Evolutionary conservation across 1,139 yeast species (phyloP), one percentile per base, ranked within the genome.

Genomic region (Arxiozyma slooffiae): DNA sequence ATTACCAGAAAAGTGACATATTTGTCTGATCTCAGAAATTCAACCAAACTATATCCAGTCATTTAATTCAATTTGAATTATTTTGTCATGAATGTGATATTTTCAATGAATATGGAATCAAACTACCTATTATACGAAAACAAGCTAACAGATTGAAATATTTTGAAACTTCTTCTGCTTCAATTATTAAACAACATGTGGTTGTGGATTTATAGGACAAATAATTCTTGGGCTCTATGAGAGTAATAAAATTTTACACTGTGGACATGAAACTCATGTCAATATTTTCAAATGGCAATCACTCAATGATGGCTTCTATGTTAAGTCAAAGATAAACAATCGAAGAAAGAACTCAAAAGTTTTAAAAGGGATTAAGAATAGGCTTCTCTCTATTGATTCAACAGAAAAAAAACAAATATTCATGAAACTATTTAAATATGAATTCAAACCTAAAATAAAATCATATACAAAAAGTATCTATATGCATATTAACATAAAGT

Each of bases 1-100:
- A 8, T 23, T 9, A 7, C 47, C n/a, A n/a, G 34, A 11, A 48
- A 48, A 46, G 30, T 51, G 34, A 22, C 53, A n/a, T 53, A 54
- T 38, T 53, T 61, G 7, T 50, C 58, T 21, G 57, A 56, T 47
- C 50, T 62, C 24, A 50, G 53, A 17, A 55, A 57, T 8, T 36
- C 60, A 20, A 52, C 61, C 18, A 49, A 52, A 34, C 48, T 51
- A 9, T 43, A 51, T 8, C 51, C 54, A 30, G 49, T 53, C 1
- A 52, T 58, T 3, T 20, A 22, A 21, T 39, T 59, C n/a, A 3
- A 52, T 57, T 14, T 47, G 49, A 8, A 51, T 51, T n/a, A 44
- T 58, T 38, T 51, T 60, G 22, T 54, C 60, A 14, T 50, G 54
- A n/a, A 38, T 60, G 63, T 52, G 37, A 56, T 20, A 60, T 59